phyloP scores from a whole-genome alignment of 73 alveolate species.

The Stentor coeruleus region DNA sequence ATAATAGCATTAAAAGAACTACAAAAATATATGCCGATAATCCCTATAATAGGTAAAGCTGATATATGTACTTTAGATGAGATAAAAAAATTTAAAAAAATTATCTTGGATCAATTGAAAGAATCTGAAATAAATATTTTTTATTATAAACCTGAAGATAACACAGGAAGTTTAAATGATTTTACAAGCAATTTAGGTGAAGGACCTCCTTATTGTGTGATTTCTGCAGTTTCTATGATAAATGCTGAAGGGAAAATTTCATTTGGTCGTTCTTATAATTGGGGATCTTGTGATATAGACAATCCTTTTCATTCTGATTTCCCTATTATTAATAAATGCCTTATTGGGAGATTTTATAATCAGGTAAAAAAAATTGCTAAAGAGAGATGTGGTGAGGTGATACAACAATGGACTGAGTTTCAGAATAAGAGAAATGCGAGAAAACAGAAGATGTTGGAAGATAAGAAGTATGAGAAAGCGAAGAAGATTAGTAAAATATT shows the following conservation, averaged over 20 bases:
- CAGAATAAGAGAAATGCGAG: background rate
- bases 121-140: background rate
- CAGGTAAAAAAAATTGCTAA: background rate
- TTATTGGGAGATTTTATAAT: slow-evolving; percentile 7
- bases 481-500: too few relatives aligned
- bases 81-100: slow-evolving; percentile 6
- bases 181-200: slow-evolving; percentile 10
- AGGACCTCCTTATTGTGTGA: slow-evolving; percentile 20
- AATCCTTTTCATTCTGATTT: slow-evolving; percentile 19
- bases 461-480: background rate
- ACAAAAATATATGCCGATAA: background rate
- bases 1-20: background rate
- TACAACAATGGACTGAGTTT: background rate
- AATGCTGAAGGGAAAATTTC: background rate
- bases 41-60: slow-evolving; percentile 21
- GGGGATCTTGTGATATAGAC: slow-evolving; percentile 16
- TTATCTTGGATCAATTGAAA: background rate
- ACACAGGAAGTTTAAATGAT: background rate
- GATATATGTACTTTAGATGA: slow-evolving; percentile 18
- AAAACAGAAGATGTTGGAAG: background rate
- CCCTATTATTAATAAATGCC: background rate
- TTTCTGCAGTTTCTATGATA: background rate
- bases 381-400: background rate
- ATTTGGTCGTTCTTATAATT: slow-evolving; percentile 14
- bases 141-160: background rate